Base-by-base conservation (phyloP, 441 rosid genomes). In the Isatis lusitanica region DNA sequence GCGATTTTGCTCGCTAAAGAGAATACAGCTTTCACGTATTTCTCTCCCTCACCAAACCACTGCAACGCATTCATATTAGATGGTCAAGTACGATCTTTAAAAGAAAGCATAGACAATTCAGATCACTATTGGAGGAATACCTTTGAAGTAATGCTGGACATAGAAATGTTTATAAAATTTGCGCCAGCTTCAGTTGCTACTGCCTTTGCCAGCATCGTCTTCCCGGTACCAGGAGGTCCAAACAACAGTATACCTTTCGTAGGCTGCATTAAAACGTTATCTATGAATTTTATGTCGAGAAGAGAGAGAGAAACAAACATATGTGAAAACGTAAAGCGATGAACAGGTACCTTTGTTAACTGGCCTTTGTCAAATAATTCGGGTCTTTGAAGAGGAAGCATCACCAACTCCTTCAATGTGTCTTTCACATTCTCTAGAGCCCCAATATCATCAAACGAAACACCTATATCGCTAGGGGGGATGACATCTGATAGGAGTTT, bases 31-130 rank as follows among this genome's bases (percentile, higher is more conserved):
- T 92, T 93, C 15, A 96, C 98, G 71, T 92, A 93, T 83, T 96
- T 96, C 79, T 96, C 99, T 51, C 98, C 99, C 85, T 96, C 98
- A 77, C 99, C 99, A 85, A 96, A 96, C 99, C 98, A 96, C 99
- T 96, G 92, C 86, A 89, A 70, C 48, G 17, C 33, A 73, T 78
- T 3, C 64, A 40, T 77, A 42, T 28, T 18, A 43, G 35, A 71
- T 72, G 80, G 59, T 56, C 77, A 21, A 56, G 18, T 38, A 71
- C 43, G 39, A 68, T 58, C 48, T 46, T 58, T 51, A 9, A 38
- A 18, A 60, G 38, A 48, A 35, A 30, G 18, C 13, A 72, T 8
- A 4, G 6, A 42, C n/a, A 12, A 71, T 15, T 58, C 35, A 43
- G 13, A 36, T 18, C 63, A 13, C 36, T 53, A 17, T 21, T 17